Evolutionary conservation across 331 rosid genomes (phyloP).

Genomic region (Malus hybrid): DNA sequence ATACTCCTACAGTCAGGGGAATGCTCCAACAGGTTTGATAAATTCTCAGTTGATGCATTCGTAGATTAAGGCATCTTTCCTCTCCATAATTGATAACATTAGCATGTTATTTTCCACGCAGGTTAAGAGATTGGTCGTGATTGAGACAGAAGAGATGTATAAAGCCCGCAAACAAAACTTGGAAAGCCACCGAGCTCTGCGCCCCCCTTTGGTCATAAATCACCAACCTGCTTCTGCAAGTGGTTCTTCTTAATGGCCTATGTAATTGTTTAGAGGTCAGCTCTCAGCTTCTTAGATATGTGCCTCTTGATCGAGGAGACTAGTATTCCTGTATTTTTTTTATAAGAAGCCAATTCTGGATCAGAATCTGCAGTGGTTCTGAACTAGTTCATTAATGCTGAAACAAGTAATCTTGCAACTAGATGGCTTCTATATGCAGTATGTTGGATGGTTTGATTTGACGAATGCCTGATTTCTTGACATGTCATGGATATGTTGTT

Average conservation of each 20-base stretch:
- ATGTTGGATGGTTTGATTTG: conserved; percentile 2
- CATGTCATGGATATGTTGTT: background rate
- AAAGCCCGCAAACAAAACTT: conserved; percentile 69
- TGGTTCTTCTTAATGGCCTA: conserved; percentile 31
- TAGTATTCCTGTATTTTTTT: background rate
- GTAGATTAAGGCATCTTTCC: conserved; percentile 1
- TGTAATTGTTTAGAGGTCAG: conserved; percentile 27
- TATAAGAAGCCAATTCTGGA: conserved; percentile 13
- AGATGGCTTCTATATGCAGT: conserved; percentile 2
- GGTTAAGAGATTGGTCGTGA: conserved; percentile 84
- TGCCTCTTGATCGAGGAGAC: conserved; percentile 11
- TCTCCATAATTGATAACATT: conserved; percentile 1
- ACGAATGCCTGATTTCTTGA: conserved; percentile 2
- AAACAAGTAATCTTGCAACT: conserved; percentile 6
- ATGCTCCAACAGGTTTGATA: conserved; percentile 77
- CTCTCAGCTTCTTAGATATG: conserved; percentile 14
- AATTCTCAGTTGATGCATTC: conserved; percentile 1
- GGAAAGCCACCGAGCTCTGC: conserved; percentile 52
- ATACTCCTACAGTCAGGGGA: conserved; percentile 85
- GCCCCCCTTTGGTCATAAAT: conserved; percentile 56
- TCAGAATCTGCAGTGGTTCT: conserved; percentile 6
- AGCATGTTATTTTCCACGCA: conserved; percentile 17
- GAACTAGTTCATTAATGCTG: conserved; percentile 1
- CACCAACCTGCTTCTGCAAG: conserved; percentile 49
- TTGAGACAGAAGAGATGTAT: conserved; percentile 89